Percentiles rank a stretch among this genome's conserved stretches.
These are phyloP conservation scores for Suhomyces prunicola DNA, from an alignment of 805 yeast genomes.

Conservation along the genomic window DNA sequence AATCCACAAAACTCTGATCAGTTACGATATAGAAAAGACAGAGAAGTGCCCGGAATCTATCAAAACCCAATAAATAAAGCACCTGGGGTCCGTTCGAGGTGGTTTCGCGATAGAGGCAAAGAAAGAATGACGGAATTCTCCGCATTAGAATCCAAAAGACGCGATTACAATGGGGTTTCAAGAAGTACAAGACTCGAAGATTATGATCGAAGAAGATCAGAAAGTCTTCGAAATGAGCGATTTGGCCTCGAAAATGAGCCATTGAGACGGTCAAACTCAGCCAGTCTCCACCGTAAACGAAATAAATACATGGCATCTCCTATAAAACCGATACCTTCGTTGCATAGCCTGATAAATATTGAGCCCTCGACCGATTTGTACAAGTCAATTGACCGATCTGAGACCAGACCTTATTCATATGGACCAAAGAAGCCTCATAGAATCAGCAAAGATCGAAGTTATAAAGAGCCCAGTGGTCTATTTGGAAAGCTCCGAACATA, in stretches of 20 bases:
- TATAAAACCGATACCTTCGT: not conserved
- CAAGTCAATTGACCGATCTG: not conserved
- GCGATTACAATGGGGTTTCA: not conserved
- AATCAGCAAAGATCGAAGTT: not conserved
- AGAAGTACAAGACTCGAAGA: not conserved
- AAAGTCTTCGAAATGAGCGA: not conserved
- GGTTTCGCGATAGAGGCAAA: not conserved
- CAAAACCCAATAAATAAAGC: not conserved
- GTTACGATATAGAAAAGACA: not conserved
- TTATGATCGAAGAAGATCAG: not conserved
- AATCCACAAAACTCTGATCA: not conserved
- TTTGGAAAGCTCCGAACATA: constrained; percentile 12
- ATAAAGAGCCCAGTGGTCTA: not conserved
- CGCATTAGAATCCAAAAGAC: not conserved
- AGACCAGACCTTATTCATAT: not conserved
- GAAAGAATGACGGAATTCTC: not conserved
- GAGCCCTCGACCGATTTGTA: not conserved
- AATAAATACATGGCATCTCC: not conserved
- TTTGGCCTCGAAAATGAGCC: not conserved
- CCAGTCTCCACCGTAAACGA: not conserved
- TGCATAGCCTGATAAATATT: not conserved
- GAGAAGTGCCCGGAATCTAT: not conserved
- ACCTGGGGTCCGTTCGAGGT: not conserved
- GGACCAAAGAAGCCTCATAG: not conserved
- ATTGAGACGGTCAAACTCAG: not conserved